Evolutionary conservation across 768 basidiomycete species (phyloP).

Genomic region (Rhizopogon vesiculosus): DNA sequence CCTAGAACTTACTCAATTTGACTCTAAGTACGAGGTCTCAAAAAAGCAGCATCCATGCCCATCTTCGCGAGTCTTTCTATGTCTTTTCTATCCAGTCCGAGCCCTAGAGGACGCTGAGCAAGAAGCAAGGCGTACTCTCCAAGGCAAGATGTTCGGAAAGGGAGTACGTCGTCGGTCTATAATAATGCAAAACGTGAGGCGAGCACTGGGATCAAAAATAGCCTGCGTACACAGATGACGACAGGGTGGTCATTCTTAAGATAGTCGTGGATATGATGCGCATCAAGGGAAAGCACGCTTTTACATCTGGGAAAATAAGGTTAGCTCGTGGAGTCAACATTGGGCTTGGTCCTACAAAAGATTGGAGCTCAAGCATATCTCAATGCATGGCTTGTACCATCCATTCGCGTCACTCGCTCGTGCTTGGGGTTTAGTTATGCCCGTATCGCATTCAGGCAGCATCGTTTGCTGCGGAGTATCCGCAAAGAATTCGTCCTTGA

Average conservation of each 20-base stretch:
- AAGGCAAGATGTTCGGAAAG: slow-evolving; percentile 68
- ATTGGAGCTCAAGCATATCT: slow-evolving; percentile 82
- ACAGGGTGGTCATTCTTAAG: slow-evolving; percentile 62
- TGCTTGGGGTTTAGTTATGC: neutral
- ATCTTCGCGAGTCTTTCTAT: slow-evolving; percentile 53
- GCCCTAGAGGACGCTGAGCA: slow-evolving; percentile 64
- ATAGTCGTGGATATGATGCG: slow-evolving; percentile 70
- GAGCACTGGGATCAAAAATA: neutral
- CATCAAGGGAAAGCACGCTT: slow-evolving; percentile 58
- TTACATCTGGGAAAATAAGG: slow-evolving; percentile 54
- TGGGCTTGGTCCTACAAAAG: slow-evolving; percentile 44
- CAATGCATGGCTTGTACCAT: slow-evolving; percentile 54
- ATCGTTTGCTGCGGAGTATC: slow-evolving; percentile 16
- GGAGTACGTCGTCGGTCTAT: slow-evolving; percentile 80
- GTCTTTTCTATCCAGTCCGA: slow-evolving; percentile 59
- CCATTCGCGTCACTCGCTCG: neutral
- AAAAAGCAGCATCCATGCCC: slow-evolving; percentile 41
- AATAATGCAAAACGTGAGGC: neutral
- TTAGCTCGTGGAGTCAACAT: neutral
- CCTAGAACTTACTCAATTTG: no score
- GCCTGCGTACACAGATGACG: slow-evolving; percentile 60
- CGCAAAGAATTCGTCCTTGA: slow-evolving; percentile 47
- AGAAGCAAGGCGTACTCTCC: slow-evolving; percentile 80
- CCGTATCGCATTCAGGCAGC: neutral
- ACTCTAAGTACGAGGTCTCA: neutral